phyloP scores from a whole-genome alignment of 441 rosid genomes.

The Erodium trifolium region DNA sequence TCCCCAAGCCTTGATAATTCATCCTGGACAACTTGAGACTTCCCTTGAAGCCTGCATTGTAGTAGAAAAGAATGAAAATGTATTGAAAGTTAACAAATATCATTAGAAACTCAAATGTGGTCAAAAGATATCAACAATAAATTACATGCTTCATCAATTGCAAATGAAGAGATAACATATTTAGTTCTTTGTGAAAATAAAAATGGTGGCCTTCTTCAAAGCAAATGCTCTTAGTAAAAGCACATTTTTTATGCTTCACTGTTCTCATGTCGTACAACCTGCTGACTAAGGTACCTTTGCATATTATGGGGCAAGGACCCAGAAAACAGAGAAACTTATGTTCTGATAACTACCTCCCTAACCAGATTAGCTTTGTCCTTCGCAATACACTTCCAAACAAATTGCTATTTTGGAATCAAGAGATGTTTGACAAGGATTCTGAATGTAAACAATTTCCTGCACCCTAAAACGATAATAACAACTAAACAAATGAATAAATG shows the following conservation, averaged over 20 bases:
- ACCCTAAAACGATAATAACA: no score
- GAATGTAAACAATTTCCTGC: background rate
- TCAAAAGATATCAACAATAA: no score
- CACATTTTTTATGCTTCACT: background rate
- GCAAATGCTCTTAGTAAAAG: background rate
- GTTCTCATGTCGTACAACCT: background rate
- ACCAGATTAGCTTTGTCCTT: background rate
- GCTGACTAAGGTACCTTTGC: background rate
- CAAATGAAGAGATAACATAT: background rate
- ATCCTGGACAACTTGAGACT: constrained; percentile 74
- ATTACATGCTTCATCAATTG: no score
- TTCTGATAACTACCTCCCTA: background rate
- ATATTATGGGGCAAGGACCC: background rate
- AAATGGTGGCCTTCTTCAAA: background rate
- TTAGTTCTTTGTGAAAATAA: background rate
- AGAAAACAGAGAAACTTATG: background rate
- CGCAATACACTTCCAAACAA: background rate
- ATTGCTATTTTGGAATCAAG: background rate
- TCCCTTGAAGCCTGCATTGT: constrained; percentile 72
- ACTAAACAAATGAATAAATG: background rate
- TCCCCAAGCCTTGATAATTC: constrained; percentile 83
- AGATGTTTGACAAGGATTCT: background rate
- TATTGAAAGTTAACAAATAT: no score
- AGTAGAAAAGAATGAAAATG: background rate
- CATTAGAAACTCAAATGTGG: no score